A percentile compares a stretch with the other conserved stretches of the same genome.
phyloP scores from a whole-genome alignment of 1,139 yeast genomes.

The Groenewaldozyma auringiensis region DNA sequence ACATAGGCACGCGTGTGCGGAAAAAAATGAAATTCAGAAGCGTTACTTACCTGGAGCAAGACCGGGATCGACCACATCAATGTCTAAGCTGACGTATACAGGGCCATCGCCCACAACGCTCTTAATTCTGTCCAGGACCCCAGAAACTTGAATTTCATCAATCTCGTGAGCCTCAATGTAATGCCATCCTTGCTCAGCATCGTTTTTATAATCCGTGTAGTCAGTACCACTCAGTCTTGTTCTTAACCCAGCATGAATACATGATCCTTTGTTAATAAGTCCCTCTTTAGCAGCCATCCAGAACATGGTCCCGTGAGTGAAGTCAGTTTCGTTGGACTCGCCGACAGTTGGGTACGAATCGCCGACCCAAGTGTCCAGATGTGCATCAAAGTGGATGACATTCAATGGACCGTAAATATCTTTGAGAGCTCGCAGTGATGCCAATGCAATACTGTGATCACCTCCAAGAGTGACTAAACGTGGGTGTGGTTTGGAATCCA shows the following conservation, averaged over 20 bases:
- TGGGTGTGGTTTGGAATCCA: slow-evolving; percentile 7
- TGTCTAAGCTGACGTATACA: slow-evolving; percentile 66
- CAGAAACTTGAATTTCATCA: slow-evolving; percentile 39
- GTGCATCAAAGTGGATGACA: slow-evolving; percentile 71
- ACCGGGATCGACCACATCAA: slow-evolving; percentile 75
- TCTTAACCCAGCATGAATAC: slow-evolving; percentile 65
- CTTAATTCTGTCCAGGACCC: slow-evolving; percentile 48
- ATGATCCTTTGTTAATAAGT: slow-evolving; percentile 41
- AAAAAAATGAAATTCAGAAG: background rate
- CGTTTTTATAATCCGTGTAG: slow-evolving; percentile 52
- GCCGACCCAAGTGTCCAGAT: slow-evolving; percentile 62
- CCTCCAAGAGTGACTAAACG: slow-evolving; percentile 20
- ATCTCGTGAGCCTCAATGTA: slow-evolving; percentile 65
- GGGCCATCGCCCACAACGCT: slow-evolving; percentile 49
- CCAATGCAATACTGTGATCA: slow-evolving; percentile 63
- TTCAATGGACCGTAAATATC: slow-evolving; percentile 58
- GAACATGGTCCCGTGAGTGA: slow-evolving; percentile 72
- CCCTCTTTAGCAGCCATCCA: slow-evolving; percentile 58
- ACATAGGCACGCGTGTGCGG: too few species aligned
- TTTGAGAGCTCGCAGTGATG: slow-evolving; percentile 56
- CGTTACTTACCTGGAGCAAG: slow-evolving; percentile 48
- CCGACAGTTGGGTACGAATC: slow-evolving; percentile 20
- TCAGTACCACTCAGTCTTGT: slow-evolving; percentile 32
- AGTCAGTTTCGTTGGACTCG: slow-evolving; percentile 31
- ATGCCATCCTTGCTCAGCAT: slow-evolving; percentile 54